Percentiles rank a stretch among this genome's conserved stretches.
Conservation (phyloP, 2,329 filamentous ascomycete genomes). For the Pyrenochaeta sp. region DNA sequence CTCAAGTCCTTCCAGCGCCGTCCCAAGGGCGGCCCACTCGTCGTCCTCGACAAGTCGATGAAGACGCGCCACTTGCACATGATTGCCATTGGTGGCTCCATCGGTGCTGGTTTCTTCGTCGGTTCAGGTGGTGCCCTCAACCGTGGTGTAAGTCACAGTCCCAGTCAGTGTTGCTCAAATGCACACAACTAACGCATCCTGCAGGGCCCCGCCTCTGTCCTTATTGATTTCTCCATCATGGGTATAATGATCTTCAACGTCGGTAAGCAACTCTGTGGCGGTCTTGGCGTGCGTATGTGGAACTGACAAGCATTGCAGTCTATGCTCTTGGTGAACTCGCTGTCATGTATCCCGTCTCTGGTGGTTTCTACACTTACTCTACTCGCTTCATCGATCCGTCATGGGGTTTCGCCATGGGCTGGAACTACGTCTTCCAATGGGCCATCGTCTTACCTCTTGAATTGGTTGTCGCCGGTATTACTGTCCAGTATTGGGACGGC, state of each 20-base stretch:
- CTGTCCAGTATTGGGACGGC: conserved; percentile 46
- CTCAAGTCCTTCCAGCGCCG: conserved; percentile 45
- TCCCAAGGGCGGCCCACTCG: conserved; percentile 25
- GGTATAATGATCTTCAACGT: conserved; percentile 51
- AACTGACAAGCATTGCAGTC: conserved; percentile 56
- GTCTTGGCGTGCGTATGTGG: conserved; percentile 15
- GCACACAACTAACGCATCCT: conserved; percentile 7
- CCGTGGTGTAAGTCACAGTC: conserved; percentile 54
- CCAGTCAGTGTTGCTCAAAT: neutral
- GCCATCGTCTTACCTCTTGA: conserved; percentile 49
- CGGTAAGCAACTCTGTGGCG: conserved; percentile 35
- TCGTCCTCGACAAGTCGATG: conserved; percentile 54
- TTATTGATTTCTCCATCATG: conserved; percentile 52
- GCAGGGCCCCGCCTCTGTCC: conserved; percentile 40
- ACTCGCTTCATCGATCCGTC: conserved; percentile 57
- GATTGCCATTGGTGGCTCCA: conserved; percentile 69
- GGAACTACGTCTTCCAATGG: conserved; percentile 49
- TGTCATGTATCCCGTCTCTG: conserved; percentile 65
- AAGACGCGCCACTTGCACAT: conserved; percentile 67
- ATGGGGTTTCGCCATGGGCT: conserved; percentile 51
- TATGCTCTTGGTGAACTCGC: conserved; percentile 62
- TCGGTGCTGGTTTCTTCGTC: conserved; percentile 70
- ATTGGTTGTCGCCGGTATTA: conserved; percentile 48
- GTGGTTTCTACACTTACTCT: conserved; percentile 60
- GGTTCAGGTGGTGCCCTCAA: conserved; percentile 64